Evolutionary conservation across 345 rosid species (phyloP).

Genomic region (Cochlearia excelsa): DNA sequence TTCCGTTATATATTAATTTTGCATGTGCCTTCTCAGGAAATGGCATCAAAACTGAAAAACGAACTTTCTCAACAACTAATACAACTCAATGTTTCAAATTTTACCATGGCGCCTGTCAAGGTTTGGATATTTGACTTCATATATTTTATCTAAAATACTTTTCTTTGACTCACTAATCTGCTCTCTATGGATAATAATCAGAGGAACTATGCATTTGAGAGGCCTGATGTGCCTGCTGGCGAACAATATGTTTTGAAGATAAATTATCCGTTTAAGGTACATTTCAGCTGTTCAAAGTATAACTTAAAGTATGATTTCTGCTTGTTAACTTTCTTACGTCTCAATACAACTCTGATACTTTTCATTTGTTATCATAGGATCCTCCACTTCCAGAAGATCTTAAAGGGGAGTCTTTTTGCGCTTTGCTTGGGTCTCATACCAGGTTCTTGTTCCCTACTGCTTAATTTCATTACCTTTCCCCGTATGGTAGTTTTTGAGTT

Average conservation of each 20-base stretch:
- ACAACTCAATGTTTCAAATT: slow-evolving; percentile 70
- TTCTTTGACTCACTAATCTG: slow-evolving; percentile 26
- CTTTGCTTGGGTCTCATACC: slow-evolving; percentile 82
- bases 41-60: slow-evolving; percentile 65
- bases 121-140: slow-evolving; percentile 42
- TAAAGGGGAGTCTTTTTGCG: slow-evolving; percentile 71
- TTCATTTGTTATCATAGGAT: slow-evolving; percentile 48
- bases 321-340: not conserved
- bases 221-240: slow-evolving; percentile 70
- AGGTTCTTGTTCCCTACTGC: slow-evolving; percentile 47
- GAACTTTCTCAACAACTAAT: slow-evolving; percentile 69
- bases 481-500: slow-evolving; percentile 20
- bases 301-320: not conserved
- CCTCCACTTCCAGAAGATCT: slow-evolving; percentile 87
- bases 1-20: slow-evolving; percentile 19
- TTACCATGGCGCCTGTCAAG: slow-evolving; percentile 86
- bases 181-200: slow-evolving; percentile 32
- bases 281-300: not conserved
- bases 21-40: slow-evolving; percentile 46
- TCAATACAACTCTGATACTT: not conserved
- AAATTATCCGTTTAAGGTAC: slow-evolving; percentile 91
- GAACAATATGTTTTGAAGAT: slow-evolving; percentile 85
- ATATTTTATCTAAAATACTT: slow-evolving; percentile 7
- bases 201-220: slow-evolving; percentile 89
- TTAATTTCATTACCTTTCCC: slow-evolving; percentile 24